Conservation (phyloP, 306 rosid species). For the Leucaena leucocephala region DNA sequence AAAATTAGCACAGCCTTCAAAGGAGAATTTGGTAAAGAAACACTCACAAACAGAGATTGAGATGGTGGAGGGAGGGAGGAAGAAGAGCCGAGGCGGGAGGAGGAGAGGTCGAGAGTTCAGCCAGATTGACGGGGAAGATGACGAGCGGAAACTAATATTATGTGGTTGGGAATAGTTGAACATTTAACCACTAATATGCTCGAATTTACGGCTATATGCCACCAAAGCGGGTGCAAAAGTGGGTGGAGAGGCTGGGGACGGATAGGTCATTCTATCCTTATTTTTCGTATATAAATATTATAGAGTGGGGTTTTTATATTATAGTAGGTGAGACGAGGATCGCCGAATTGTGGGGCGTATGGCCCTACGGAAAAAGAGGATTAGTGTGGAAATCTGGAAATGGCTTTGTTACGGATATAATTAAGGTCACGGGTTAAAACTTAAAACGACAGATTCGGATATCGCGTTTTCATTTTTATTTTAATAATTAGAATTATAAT, state of each 20-base stretch:
- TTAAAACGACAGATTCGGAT: too few species aligned
- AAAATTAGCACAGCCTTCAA: slow-evolving; percentile 39
- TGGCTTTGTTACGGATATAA: too few species aligned
- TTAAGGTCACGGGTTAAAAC: too few species aligned
- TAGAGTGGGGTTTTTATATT: too few species aligned
- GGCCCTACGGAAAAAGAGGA: too few species aligned
- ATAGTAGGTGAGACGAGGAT: too few species aligned
- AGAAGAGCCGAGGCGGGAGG: neutral
- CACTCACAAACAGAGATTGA: neutral
- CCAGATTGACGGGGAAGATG: slow-evolving; percentile 39
- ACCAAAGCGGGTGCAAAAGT: neutral
- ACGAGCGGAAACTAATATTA: slow-evolving; percentile 19
- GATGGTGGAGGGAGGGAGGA: neutral
- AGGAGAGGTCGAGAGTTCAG: neutral
- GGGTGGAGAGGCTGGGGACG: neutral
- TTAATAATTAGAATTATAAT: too few species aligned
- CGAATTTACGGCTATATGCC: slow-evolving; percentile 15
- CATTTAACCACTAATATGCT: slow-evolving; percentile 7
- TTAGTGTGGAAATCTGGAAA: too few species aligned
- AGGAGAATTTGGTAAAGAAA: slow-evolving; percentile 22
- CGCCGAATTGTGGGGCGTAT: too few species aligned
- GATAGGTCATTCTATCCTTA: neutral
- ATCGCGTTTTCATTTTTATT: too few species aligned
- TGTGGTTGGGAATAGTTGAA: slow-evolving; percentile 33
- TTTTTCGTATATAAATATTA: neutral